Conservation (phyloP, 495 filamentous ascomycete genomes). For the Daldinia loculata region DNA sequence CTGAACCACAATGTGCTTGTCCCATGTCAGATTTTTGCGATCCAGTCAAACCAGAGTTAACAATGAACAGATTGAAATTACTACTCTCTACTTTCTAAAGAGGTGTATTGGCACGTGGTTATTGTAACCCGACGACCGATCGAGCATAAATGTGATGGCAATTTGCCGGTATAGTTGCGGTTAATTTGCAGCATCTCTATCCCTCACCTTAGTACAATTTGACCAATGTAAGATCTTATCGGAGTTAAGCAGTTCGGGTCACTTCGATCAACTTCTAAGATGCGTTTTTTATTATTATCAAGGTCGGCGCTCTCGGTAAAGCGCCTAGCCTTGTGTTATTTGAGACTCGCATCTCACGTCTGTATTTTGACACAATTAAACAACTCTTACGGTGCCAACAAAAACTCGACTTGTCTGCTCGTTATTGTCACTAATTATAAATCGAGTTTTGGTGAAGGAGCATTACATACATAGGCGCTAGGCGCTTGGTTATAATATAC, state of each 20-base stretch:
- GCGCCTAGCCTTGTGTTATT: not conserved
- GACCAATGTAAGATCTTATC: conserved; percentile 17
- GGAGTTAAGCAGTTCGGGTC: not conserved
- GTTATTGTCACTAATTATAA: not conserved
- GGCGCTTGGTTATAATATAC: not conserved
- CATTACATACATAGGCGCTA: not conserved
- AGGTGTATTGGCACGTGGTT: conserved; percentile 4
- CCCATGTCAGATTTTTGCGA: conserved; percentile 30
- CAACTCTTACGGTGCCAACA: not conserved
- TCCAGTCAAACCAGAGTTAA: conserved; percentile 16
- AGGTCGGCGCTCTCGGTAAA: conserved; percentile 5
- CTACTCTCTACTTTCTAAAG: not conserved
- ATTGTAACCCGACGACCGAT: conserved; percentile 12
- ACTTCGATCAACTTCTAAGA: not conserved
- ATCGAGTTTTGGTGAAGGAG: not conserved
- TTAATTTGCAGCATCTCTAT: conserved; percentile 26
- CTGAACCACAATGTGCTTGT: conserved; percentile 21
- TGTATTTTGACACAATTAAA: not conserved
- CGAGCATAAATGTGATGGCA: conserved; percentile 14
- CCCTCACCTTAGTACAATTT: conserved; percentile 5
- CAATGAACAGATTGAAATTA: conserved; percentile 4
- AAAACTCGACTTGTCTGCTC: not conserved
- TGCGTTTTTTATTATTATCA: conserved; percentile 27
- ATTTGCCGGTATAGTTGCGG: conserved; percentile 19
- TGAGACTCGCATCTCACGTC: not conserved